Percentiles rank a stretch among this genome's conserved stretches.
These are phyloP conservation scores for Diaporthe sp. DNA, from an alignment of 2,329 filamentous ascomycete genomes.

Conservation along the genomic window DNA sequence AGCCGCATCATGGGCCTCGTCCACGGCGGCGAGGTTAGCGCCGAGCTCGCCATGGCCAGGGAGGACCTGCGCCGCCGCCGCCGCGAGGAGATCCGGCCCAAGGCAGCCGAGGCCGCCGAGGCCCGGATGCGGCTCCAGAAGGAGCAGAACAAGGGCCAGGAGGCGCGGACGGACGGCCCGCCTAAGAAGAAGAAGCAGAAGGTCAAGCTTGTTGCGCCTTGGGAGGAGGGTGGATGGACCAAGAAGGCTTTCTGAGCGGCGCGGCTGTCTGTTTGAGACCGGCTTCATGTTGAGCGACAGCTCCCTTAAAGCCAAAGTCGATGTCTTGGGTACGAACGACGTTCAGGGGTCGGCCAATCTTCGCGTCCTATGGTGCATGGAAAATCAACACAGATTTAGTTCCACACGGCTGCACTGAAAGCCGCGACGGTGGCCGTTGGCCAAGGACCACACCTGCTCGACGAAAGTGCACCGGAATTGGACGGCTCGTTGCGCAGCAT, in stretches of 20 bases:
- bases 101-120: slow-evolving; percentile 36
- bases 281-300: fast-evolving
- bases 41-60: slow-evolving; percentile 34
- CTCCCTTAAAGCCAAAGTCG: not conserved
- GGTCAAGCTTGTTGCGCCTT: slow-evolving; percentile 38
- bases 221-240: slow-evolving; percentile 36
- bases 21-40: slow-evolving; percentile 40
- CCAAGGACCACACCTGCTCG: not conserved
- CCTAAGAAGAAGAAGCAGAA: slow-evolving; percentile 32
- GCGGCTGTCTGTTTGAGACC: not conserved
- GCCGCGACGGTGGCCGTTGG: not conserved
- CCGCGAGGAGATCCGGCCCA: slow-evolving; percentile 38
- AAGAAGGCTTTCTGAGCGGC: slow-evolving; percentile 23
- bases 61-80: slow-evolving; percentile 40
- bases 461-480: not conserved
- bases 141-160: not conserved
- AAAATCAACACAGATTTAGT: not conserved
- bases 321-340: not conserved
- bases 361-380: not conserved
- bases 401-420: not conserved
- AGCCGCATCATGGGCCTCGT: slow-evolving; percentile 40
- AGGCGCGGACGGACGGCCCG: not conserved
- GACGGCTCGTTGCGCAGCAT: not conserved
- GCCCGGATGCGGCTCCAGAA: slow-evolving; percentile 17
- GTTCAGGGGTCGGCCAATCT: not conserved